Base-by-base conservation (phyloP, 495 filamentous ascomycete genomes). In the Glarea lozoyensis region DNA sequence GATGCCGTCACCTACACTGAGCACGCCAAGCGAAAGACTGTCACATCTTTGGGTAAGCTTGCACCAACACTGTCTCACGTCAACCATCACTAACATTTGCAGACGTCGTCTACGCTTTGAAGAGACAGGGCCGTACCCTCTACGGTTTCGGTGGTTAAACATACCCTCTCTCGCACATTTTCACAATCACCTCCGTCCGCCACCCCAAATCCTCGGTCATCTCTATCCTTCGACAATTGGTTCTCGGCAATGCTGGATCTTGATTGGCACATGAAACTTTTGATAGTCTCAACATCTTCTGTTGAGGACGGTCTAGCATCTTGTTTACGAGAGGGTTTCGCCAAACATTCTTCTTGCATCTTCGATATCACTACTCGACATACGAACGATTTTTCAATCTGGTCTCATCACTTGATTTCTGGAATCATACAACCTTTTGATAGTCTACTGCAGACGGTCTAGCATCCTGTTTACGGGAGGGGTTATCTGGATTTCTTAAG, bases 71-170 rank as follows among this genome's bases (percentile, higher is more conserved):
- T n/a, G n/a, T n/a, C n/a, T n/a, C n/a, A n/a, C n/a, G n/a, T n/a
- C n/a, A n/a, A n/a, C n/a, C n/a, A n/a, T n/a, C n/a, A n/a, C n/a
- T n/a, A n/a, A n/a, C n/a, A n/a, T n/a, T n/a, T n/a, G n/a, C n/a
- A n/a, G 89, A 96, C 60, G 89, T 96, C 17, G 89, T 96, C 63
- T 96, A 94, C 57, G 87, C 87, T 39, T 78, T 96, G 57, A 92
- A 93, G 79, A 79, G 89, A 67, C 86, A 92, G 72, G 89, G 89
- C 61, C 84, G 89, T 65, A 94, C 88, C 63, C 83, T 94, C 21
- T 94, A 96, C 72, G 89, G 89, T 73, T 97, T 97, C 78, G 90
- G 90, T 79, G 90, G 90, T 73, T 97, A 58, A 48, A 40, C 34
- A 40, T 10, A n/a, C n/a, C 38, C n/a, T 24, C 30, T 35, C 36